Evolutionary conservation across 441 rosid genomes (phyloP).

Genomic region (Dalechampia spathulata): DNA sequence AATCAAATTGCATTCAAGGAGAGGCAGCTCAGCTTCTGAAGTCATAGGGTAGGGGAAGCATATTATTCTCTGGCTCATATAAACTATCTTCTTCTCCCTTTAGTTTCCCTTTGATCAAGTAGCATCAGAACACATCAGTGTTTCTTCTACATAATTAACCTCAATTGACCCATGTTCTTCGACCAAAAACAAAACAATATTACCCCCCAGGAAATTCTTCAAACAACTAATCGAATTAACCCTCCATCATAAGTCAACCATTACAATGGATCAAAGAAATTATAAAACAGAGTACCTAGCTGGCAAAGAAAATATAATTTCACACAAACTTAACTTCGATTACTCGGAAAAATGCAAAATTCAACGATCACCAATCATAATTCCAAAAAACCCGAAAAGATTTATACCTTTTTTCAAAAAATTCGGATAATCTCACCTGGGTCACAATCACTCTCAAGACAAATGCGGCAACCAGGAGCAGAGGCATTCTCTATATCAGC

Average conservation of each 20-base stretch:
- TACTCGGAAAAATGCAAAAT: neutral
- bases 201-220: neutral
- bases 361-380: neutral
- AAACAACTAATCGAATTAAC: neutral
- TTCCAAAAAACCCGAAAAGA: neutral
- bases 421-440: conserved; percentile 29
- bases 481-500: conserved; percentile 53
- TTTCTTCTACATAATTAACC: neutral
- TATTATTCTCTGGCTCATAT: neutral
- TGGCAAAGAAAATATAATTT: no score
- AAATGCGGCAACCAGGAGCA: conserved; percentile 81
- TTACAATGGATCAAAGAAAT: neutral
- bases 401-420: neutral
- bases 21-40: neutral
- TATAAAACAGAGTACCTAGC: no score
- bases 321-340: no score
- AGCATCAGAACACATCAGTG: neutral
- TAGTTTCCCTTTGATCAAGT: neutral
- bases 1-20: neutral
- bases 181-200: neutral
- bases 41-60: neutral
- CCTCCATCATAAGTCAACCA: neutral
- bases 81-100: neutral
- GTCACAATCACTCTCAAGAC: conserved; percentile 83
- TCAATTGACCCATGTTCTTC: neutral